Base-by-base conservation (phyloP, 208 protist genomes). In the Leishmania tropica region DNA sequence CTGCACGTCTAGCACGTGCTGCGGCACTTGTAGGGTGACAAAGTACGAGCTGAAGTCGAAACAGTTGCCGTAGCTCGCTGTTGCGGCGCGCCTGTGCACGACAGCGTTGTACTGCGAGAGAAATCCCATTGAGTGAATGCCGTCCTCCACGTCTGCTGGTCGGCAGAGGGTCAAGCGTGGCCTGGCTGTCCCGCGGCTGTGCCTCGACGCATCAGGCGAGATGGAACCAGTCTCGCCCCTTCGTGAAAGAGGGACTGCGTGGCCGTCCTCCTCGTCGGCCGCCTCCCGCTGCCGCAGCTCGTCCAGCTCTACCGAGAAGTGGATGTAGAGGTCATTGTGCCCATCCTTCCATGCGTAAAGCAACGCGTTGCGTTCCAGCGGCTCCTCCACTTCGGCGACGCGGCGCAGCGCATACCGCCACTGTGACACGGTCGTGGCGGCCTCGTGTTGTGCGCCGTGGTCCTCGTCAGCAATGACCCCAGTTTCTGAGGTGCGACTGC, bases 31-130 rank as follows among this genome's bases (percentile, higher is more conserved):
- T 48, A 65, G 47, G n/a, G 75, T 85, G 0, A 40, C 2, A 81
- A 95, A 95, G 79, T 90, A 95, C 15, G 64, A n/a, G 15, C 40
- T 56, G 76, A 93, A 91, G 75, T 89, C 77, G 81, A 95, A 93
- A 19, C 76, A 65, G 17, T 81, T 78, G 2, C 75, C 68, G 35
- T 64, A n/a, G 74, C 85, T 81, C 6, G 40, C 8, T 42, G 82
- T 45, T n/a, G 76, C 21, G 3, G 76, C 53, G 2, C 84, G 85
- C 65, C 71, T 65, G 35, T 73, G 65, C 28, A 84, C 53, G 0
- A 72, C 37, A 7, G 80, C 31, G 74, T 85, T 70, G 80, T 86
- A 87, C 28, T 79, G 53, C 13, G 72, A 73, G 75, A 92, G 78
- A 51, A 94, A 94, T 19, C 85, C 81, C n/a, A 86, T 84, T 24